Percentiles rank a stretch among this genome's conserved stretches.
These are phyloP conservation scores for Hirsutella rhossiliensis DNA, from an alignment of 2,329 filamentous ascomycete genomes.

Conservation along the genomic window DNA sequence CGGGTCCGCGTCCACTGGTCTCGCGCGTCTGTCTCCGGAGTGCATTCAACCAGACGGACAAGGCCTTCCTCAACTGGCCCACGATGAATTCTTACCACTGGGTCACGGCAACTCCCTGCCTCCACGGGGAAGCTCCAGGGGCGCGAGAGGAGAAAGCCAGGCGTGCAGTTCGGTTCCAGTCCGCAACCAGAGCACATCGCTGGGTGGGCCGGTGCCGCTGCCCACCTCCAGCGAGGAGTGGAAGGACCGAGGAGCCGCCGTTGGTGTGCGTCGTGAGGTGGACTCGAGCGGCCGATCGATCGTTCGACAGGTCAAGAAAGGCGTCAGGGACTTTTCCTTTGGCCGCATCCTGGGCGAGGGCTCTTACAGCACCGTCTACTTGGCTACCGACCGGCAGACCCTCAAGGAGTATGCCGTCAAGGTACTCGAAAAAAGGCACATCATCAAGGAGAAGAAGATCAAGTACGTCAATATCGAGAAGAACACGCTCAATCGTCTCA, in stretches of 20 bases:
- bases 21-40: slow-evolving; percentile 44
- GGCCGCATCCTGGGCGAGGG: slow-evolving; percentile 85
- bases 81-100: background rate
- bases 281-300: slow-evolving; percentile 77
- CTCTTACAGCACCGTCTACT: slow-evolving; percentile 91
- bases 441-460: slow-evolving; percentile 99
- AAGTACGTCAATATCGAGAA: slow-evolving; percentile 99
- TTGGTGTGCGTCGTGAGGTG: slow-evolving; percentile 68
- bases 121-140: slow-evolving; percentile 64
- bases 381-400: slow-evolving; percentile 87
- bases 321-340: slow-evolving; percentile 93
- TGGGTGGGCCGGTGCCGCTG: slow-evolving; percentile 23
- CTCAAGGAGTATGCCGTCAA: slow-evolving; percentile 97
- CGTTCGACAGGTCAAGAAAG: slow-evolving; percentile 82
- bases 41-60: slow-evolving; percentile 48
- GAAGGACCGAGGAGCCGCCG: slow-evolving; percentile 89
- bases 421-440: slow-evolving; percentile 94
- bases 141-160: slow-evolving; percentile 55
- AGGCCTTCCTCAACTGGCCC: background rate
- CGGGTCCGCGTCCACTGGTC: background rate
- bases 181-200: slow-evolving; percentile 13
- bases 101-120: slow-evolving; percentile 46
- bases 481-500: slow-evolving; percentile 90
- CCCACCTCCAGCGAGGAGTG: slow-evolving; percentile 72
- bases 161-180: slow-evolving; percentile 29